phyloP scores from a whole-genome alignment of 257 asterid species.

The Lithospermum erythrorhizon region DNA sequence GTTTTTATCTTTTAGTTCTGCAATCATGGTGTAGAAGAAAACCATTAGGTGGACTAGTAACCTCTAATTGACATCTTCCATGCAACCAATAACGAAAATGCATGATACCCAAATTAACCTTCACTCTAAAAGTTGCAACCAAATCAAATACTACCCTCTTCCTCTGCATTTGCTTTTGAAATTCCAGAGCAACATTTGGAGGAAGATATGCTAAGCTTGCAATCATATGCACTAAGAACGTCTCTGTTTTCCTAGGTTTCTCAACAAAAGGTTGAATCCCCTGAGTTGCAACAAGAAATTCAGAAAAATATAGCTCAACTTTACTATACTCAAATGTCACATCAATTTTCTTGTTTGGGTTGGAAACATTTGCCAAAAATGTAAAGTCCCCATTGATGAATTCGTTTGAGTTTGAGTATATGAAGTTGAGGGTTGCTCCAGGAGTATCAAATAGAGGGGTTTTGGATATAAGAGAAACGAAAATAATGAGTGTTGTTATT shows the following conservation, averaged over 20 bases:
- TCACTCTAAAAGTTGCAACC: conserved; percentile 57
- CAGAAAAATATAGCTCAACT: conserved; percentile 54
- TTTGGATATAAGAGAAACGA: conserved; percentile 44
- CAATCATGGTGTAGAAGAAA: conserved; percentile 46
- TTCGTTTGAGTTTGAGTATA: conserved; percentile 41
- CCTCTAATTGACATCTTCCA: conserved; percentile 57
- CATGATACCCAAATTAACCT: conserved; percentile 36
- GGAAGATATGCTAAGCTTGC: conserved; percentile 56
- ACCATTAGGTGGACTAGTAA: conserved; percentile 78
- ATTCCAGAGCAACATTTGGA: conserved; percentile 43
- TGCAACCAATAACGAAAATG: conserved; percentile 69
- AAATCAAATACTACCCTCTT: conserved; percentile 47
- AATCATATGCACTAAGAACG: conserved; percentile 45
- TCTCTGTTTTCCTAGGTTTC: conserved; percentile 28
- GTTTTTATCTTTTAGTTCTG: conserved; percentile 50
- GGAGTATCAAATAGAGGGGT: conserved; percentile 62
- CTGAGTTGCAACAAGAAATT: conserved; percentile 37
- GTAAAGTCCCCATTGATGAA: conserved; percentile 44
- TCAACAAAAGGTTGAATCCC: conserved; percentile 46
- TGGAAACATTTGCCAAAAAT: conserved; percentile 65
- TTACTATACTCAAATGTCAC: conserved; percentile 49
- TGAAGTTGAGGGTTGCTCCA: conserved; percentile 37
- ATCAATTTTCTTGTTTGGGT: conserved; percentile 63
- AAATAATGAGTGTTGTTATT: conserved; percentile 46
- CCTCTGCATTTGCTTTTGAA: conserved; percentile 51